A percentile compares a stretch with the other conserved stretches of the same genome.
These are phyloP conservation scores for Solanum habrochaites DNA, from an alignment of 257 asterid species.

Conservation along the genomic window DNA sequence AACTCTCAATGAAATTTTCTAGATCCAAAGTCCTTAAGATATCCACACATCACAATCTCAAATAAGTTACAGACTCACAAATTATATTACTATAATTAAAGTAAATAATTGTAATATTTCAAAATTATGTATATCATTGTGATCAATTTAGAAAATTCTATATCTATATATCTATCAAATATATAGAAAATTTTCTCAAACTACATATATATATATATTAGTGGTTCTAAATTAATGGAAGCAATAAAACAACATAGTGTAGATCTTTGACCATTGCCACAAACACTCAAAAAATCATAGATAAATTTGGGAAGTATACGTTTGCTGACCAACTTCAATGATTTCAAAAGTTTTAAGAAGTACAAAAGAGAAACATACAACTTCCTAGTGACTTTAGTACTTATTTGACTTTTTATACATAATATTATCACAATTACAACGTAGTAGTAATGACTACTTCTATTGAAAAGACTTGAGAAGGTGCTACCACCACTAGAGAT, in stretches of 20 bases:
- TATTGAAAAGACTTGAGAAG: background rate
- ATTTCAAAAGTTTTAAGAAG: background rate
- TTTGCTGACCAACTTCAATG: background rate
- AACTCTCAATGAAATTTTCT: background rate
- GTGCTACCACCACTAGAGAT: background rate
- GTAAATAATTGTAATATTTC: background rate
- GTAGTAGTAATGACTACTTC: background rate
- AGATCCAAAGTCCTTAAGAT: background rate
- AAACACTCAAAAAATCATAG: background rate
- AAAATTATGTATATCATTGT: background rate
- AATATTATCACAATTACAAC: background rate
- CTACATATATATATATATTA: too few relatives aligned
- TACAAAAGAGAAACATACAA: background rate
- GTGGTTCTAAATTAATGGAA: background rate
- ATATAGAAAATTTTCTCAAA: background rate
- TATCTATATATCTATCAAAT: too few relatives aligned
- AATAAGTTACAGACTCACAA: background rate
- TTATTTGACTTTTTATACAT: background rate
- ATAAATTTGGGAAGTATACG: background rate
- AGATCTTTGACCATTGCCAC: background rate
- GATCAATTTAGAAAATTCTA: background rate
- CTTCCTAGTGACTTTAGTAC: background rate
- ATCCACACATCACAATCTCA: background rate
- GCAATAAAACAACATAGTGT: background rate
- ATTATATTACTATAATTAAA: background rate